Conservation (phyloP, 1,284 basidiomycete genomes). For the Boletus sp. region DNA sequence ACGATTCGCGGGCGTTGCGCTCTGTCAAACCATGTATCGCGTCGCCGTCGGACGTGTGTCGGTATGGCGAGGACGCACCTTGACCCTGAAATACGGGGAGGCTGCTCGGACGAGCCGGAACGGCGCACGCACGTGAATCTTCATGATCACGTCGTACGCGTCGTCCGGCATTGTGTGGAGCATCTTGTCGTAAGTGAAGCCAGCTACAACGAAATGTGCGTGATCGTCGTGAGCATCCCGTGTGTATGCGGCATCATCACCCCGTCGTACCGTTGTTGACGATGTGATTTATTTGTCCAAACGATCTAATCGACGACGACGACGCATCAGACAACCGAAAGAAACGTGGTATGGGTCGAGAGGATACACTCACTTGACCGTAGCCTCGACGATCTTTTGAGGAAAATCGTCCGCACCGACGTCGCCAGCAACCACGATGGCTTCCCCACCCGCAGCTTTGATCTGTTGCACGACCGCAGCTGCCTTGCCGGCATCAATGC, state of each 20-base stretch:
- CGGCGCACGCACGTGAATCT: constrained; percentile 64
- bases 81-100: constrained; percentile 80
- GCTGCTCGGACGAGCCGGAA: constrained; percentile 83
- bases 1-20: constrained; percentile 59
- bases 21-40: constrained; percentile 32
- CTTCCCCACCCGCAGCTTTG: constrained; percentile 67
- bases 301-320: constrained; percentile 65
- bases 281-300: constrained; percentile 82
- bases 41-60: no score
- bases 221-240: constrained; percentile 2
- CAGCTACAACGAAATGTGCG: constrained; percentile 42
- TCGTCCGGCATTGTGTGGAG: constrained; percentile 83
- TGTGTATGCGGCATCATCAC: background rate
- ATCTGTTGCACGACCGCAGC: constrained; percentile 71
- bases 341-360: background rate
- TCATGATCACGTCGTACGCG: constrained; percentile 76
- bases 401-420: constrained; percentile 82
- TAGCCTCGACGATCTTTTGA: constrained; percentile 71
- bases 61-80: constrained; percentile 44
- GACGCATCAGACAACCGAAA: no score
- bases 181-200: constrained; percentile 89
- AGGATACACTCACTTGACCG: constrained; percentile 55
- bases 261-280: constrained; percentile 70
- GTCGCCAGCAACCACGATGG: constrained; percentile 68
- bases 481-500: constrained; percentile 66